These are phyloP conservation scores for Wickerhamiella spandovensis DNA, from an alignment of 805 yeast genomes.

Conservation along the genomic window DNA sequence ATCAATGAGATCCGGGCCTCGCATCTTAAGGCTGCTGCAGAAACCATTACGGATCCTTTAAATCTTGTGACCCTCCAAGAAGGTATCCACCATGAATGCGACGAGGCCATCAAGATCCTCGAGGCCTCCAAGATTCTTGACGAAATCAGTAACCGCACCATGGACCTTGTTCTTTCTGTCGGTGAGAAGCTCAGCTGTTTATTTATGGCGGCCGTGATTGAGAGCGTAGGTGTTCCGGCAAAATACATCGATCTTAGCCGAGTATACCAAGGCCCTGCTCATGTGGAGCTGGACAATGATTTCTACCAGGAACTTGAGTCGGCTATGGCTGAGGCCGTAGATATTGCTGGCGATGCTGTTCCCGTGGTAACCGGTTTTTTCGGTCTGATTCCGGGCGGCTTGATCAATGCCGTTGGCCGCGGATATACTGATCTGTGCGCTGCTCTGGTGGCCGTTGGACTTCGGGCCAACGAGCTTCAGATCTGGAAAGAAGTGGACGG, in stretches of 20 bases:
- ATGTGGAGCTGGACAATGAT: conserved; percentile 38
- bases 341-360: conserved; percentile 31
- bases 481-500: conserved; percentile 99
- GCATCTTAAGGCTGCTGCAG: conserved; percentile 61
- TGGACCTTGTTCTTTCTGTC: conserved; percentile 79
- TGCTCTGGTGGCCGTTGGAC: conserved; percentile 87
- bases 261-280: conserved; percentile 28
- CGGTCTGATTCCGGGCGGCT: conserved; percentile 92
- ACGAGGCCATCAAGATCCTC: conserved; percentile 51
- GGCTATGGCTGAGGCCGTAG: conserved; percentile 36
- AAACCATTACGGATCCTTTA: conserved; percentile 32
- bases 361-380: conserved; percentile 96
- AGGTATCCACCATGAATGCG: conserved; percentile 54
- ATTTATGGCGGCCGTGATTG: conserved; percentile 74
- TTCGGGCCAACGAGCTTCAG: conserved; percentile 84
- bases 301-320: conserved; percentile 43
- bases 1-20: conserved; percentile 63
- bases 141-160: conserved; percentile 77
- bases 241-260: conserved; percentile 66
- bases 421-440: conserved; percentile 98
- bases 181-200: conserved; percentile 90
- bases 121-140: conserved; percentile 86
- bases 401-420: conserved; percentile 85
- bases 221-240: conserved; percentile 70
- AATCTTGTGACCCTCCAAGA: conserved; percentile 41